phyloP scores from a whole-genome alignment of 169 alveolate species.

The Eimeria necatrix region DNA sequence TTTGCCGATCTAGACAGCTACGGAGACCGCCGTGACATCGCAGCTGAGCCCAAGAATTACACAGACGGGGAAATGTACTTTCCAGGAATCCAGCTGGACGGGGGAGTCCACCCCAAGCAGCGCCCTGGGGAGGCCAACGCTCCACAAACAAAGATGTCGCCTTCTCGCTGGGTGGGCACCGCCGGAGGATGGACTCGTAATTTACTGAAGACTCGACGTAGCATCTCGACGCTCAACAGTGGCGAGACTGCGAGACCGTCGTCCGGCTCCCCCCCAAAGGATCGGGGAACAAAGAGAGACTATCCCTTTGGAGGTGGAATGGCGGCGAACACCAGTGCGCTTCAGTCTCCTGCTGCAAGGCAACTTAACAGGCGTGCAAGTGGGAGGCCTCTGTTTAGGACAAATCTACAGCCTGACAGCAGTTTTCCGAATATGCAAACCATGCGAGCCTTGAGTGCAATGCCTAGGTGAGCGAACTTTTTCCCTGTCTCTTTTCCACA shows the following conservation, averaged over 20 bases:
- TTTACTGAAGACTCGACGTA: slow-evolving; percentile 44
- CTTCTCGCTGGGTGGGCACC: slow-evolving; percentile 31
- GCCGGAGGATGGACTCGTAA: slow-evolving; percentile 40
- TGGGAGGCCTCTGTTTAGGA: neutral
- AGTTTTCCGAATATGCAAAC: neutral
- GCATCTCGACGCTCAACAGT: slow-evolving; percentile 41
- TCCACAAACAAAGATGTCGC: neutral
- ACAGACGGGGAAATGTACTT: slow-evolving; percentile 46
- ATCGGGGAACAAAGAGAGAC: neutral
- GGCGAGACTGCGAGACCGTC: neutral
- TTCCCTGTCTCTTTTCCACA: neutral
- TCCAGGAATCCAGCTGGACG: slow-evolving; percentile 19
- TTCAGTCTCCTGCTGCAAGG: slow-evolving; percentile 13
- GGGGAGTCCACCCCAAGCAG: slow-evolving; percentile 27
- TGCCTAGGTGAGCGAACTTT: slow-evolving; percentile 45
- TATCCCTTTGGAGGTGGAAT: neutral
- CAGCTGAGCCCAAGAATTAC: slow-evolving; percentile 40
- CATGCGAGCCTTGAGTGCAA: slow-evolving; percentile 48
- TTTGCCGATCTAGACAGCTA: neutral
- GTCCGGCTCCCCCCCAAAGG: neutral
- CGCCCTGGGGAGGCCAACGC: neutral
- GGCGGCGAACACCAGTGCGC: neutral
- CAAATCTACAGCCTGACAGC: neutral
- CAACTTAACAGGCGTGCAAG: neutral
- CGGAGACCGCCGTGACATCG: slow-evolving; percentile 42